Evolutionary conservation across 2,329 filamentous ascomycete genomes (phyloP), one percentile per base, ranked within the genome.

Genomic region (Dactylellina haptotyla): DNA sequence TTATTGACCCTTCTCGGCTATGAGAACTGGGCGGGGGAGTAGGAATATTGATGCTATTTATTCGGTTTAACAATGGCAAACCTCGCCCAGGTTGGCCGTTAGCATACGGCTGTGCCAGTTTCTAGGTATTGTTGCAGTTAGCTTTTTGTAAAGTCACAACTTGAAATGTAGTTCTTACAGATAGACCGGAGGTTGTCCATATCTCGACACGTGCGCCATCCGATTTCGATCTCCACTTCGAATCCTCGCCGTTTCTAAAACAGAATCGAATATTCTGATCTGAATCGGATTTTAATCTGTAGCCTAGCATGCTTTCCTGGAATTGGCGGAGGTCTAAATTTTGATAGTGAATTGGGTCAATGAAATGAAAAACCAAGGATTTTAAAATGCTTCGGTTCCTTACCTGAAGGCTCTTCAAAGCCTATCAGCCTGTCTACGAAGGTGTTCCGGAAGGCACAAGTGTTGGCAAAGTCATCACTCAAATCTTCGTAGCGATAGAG

Each of bases 401-500:
- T 26, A 57, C 53, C 53, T 18, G 12, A 2, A 3, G 56, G 39
- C 4, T 69, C 56, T 26, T 69, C 64, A 12, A 69, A 69, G 3
- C 64, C 64, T 8, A 69, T 61, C 6, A 69, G n/a, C 32, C 64
- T 50, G 32, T 69, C 64, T 0, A 69, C 56, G 18, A 69, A 69
- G 14, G 32, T 12, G 12, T 69, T 56, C 30, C 64, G 23, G 39
- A 69, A 69, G 2, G 64, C 64, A 25, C 64, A 69, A 1, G 56
- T 53, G 20, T 69, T 69, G 34, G 54, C 46, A 23, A 69, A 69
- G 12, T 69, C 64, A 4, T 53, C 46, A 43, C 50, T 61, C 4
- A 69, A 25, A 18, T 69, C 64, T 12, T 64, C 66, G 14, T 58
- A 71, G n/a, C 41, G 51, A 50, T 71, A 71, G 4, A 63, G 25